A percentile compares a stretch with the other conserved stretches of the same genome.
These are phyloP conservation scores for Paraphoma sp. DNA, from an alignment of 2,329 filamentous ascomycete genomes.

Conservation along the genomic window DNA sequence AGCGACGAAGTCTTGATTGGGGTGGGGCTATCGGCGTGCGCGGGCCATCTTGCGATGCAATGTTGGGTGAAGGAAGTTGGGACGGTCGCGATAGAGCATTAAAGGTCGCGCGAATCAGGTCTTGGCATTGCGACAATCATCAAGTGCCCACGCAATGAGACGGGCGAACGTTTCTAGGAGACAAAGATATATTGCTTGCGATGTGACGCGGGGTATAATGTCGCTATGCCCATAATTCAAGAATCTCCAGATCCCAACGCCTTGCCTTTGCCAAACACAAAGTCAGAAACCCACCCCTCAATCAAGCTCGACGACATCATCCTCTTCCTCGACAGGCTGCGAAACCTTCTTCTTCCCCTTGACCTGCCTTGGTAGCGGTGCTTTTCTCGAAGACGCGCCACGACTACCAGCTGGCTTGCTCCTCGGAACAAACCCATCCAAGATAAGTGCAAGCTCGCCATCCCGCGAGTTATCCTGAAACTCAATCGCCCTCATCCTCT, in stretches of 20 bases:
- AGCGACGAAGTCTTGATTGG: too few relatives aligned
- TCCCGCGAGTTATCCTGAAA: conserved; percentile 9
- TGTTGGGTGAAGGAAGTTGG: conserved; percentile 7
- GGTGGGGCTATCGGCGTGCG: not conserved
- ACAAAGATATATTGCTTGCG: not conserved
- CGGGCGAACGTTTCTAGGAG: not conserved
- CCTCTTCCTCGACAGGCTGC: conserved; percentile 27
- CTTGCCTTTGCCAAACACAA: not conserved
- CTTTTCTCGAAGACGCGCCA: not conserved
- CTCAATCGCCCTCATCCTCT: conserved; percentile 36
- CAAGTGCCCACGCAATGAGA: not conserved
- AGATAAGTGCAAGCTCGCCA: too few relatives aligned
- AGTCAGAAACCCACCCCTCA: conserved; percentile 9
- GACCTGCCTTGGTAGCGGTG: not conserved
- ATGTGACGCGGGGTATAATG: not conserved
- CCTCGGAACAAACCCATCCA: not conserved
- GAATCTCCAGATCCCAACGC: not conserved
- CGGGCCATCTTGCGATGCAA: conserved; percentile 4
- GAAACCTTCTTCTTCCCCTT: conserved; percentile 24
- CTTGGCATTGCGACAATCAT: not conserved
- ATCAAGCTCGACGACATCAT: conserved; percentile 33
- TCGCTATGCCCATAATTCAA: not conserved
- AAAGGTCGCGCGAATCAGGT: not conserved
- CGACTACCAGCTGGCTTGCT: not conserved
- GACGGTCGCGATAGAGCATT: not conserved